A percentile compares a stretch with the other conserved stretches of the same genome.
Conservation (phyloP, 2,329 filamentous ascomycete genomes). For the Phaeosphaeriaceae sp. region DNA sequence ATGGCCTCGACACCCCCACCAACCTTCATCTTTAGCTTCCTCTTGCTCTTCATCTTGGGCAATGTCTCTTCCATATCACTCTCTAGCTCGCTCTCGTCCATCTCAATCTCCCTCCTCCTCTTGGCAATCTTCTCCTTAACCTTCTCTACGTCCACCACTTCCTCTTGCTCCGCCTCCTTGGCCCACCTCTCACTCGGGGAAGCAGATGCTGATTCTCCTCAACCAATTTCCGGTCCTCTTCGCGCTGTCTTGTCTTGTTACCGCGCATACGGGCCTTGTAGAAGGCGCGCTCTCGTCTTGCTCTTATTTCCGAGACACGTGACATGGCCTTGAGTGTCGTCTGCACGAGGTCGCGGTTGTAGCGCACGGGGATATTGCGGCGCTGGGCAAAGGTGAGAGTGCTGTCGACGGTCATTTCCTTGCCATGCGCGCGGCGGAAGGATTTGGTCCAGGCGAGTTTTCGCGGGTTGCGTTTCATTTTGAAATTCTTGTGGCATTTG, state of each 20-base stretch:
- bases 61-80: constrained; percentile 44
- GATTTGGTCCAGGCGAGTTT: constrained; percentile 82
- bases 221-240: constrained; percentile 84
- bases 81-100: constrained; percentile 57
- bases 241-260: constrained; percentile 82
- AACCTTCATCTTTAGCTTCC: constrained; percentile 55
- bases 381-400: constrained; percentile 91
- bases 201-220: constrained; percentile 92
- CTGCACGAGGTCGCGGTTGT: constrained; percentile 89
- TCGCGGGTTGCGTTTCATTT: constrained; percentile 97
- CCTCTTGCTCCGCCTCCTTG: constrained; percentile 63
- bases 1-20: constrained; percentile 55
- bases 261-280: constrained; percentile 94
- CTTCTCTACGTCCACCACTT: constrained; percentile 54
- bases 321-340: constrained; percentile 93
- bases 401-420: constrained; percentile 83
- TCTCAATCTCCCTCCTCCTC: constrained; percentile 69
- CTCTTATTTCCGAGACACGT: constrained; percentile 83
- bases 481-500: constrained; percentile 72
- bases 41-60: constrained; percentile 53
- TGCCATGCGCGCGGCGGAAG: constrained; percentile 54
- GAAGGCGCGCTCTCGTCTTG: constrained; percentile 84
- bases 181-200: constrained; percentile 60
- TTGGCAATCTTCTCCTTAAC: constrained; percentile 59
- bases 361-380: constrained; percentile 92